Evolutionary conservation across 169 alveolate genomes (phyloP), one percentile per base, ranked within the genome.

Genomic region (Eimeria brunetti): DNA sequence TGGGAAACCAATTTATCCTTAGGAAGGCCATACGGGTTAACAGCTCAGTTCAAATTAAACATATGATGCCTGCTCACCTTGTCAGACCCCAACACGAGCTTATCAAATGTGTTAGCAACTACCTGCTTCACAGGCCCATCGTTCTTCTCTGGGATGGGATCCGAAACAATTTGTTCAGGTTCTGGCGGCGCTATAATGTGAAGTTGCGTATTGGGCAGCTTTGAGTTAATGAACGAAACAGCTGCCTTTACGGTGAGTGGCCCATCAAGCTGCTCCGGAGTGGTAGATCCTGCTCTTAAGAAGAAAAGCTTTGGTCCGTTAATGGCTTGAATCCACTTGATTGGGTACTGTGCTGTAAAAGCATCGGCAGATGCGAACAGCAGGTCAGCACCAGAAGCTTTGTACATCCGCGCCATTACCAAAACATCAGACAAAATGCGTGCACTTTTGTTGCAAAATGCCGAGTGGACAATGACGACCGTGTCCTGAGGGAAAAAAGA

Each of bases 311-410:
- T 46, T 9, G 96, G 96, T 41, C 75, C 92, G 44, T 58, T 86
- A 8, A 41, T 62, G 49, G 92, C 41, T 44, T 62, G 78, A 27
- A 86, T 69, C 92, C 92, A 86, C 81, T 86, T 62, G 6, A 86
- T 14, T 11, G 96, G 93, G 44, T 49, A 83, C 73, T 41, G 88
- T 14, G 33, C 44, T 49, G 88, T 30, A 36, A 56, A 58, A 1
- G 88, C 71, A 18, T 92, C 96, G n/a, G 93, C 91, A 69, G 86
- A 49, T 20, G 96, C 96, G 71, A 92, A 92, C 69, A 53, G 51
- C 49, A 84, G 67, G 67, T 88, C 78, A 49, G 93, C 93, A 56
- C 84, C 88, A 80, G 89, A 80, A 27, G 85, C 96, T 46, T 41
- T 75, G 88, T 80, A 92, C 88, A 33, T 46, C 24, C 93, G 86